Evolutionary conservation across 495 filamentous ascomycete species (phyloP).

Genomic region (Podospora pseudocomata): DNA sequence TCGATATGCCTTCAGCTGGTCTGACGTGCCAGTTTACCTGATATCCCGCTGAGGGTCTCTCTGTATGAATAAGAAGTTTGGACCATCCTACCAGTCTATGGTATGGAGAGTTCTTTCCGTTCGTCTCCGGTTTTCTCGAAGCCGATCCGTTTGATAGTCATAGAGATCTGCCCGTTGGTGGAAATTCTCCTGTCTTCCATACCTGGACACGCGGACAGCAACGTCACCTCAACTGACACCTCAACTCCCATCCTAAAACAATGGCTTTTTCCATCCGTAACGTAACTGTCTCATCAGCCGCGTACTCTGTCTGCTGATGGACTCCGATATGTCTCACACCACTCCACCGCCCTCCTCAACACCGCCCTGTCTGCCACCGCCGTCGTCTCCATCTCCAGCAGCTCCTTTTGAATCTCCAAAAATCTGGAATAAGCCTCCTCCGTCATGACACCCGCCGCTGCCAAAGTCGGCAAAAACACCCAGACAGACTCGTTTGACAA

Average conservation of each 20-base stretch:
- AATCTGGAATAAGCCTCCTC: conserved; percentile 32
- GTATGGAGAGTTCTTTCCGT: background rate
- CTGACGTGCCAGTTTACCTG: background rate
- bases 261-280: background rate
- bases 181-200: background rate
- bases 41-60: background rate
- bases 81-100: background rate
- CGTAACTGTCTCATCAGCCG: background rate
- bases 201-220: background rate
- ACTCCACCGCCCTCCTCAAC: conserved; percentile 23
- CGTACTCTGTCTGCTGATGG: background rate
- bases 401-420: conserved; percentile 17
- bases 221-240: background rate
- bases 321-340: conserved; percentile 29
- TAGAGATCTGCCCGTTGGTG: background rate
- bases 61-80: background rate
- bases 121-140: background rate
- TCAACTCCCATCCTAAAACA: background rate
- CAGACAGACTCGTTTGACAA: conserved; percentile 55
- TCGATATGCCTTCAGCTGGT: background rate
- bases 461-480: conserved; percentile 50
- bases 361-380: conserved; percentile 18
- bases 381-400: conserved; percentile 14
- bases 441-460: conserved; percentile 33
- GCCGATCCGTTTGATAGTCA: background rate